Base-by-base conservation (phyloP, 2,329 filamentous ascomycete species). In the Ophiostoma ips region DNA sequence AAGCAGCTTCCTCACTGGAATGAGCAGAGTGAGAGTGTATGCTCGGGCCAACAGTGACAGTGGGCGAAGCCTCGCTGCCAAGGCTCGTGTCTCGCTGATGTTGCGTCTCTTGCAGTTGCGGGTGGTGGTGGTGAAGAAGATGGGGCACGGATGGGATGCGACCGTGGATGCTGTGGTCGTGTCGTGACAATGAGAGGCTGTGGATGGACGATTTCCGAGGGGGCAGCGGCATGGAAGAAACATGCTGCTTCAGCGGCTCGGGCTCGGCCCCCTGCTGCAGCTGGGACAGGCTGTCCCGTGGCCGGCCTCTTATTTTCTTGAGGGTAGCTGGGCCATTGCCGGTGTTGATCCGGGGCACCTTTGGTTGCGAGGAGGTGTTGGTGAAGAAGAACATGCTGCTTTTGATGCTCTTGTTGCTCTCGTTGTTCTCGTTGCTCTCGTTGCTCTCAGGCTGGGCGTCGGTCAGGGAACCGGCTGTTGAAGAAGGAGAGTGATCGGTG, bases 1-100 rank as follows among this genome's bases (percentile, higher is more conserved):
- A 35, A 53, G 64, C 71, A 18, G 55, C 57, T 34, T 52, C 56
- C n/a, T 64, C 65, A 50, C 64, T 65, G 8, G 66, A 60, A 30
- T 59, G 48, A 37, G 55, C 65, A 47, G 61, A 67, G 16, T 57
- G 62, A 6, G 58, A 64, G 50, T 58, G 66, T 50, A 49, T 59
- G 53, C 58, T 54, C 13, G 56, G 45, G 1, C 38, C 38, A 6
- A 30, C 38, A 10, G 38, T 41, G 8, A 30, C 38, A 10, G 38
- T 41, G 12, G 28, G 19, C 13, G 38, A 31, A 21, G 40, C 24
- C 9, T 43, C 15, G 4, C 13, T 16, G n/a, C 15, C 24, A 5
- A 30, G 40, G n/a, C 24, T 43, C 15, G n/a, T 21, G 21, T 30
- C 16, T 62, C 58, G 4, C 57, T 55, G 3, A 61, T 60, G 3